These are phyloP conservation scores for Penicillium aurantiogriseum DNA, from an alignment of 2,329 filamentous ascomycete genomes.

Conservation along the genomic window DNA sequence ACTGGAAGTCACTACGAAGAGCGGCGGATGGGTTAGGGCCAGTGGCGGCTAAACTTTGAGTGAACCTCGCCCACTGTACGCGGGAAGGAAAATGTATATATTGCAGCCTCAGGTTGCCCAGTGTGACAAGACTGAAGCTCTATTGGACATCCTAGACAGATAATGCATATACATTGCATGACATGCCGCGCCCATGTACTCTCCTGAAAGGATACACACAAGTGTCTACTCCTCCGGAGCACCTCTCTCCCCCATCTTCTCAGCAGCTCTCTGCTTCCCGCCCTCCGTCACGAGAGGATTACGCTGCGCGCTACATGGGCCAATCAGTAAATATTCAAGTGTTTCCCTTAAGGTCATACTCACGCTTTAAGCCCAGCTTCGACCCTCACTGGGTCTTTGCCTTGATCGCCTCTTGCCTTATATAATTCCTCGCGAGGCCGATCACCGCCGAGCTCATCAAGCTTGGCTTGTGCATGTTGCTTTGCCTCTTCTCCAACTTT, in stretches of 20 bases:
- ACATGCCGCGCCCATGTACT: not conserved
- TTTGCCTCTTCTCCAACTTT: not conserved
- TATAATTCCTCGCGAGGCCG: not conserved
- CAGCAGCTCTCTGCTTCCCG: not conserved
- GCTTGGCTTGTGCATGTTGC: not conserved
- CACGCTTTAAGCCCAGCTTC: not conserved
- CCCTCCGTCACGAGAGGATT: not conserved
- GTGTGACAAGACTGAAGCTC: not conserved
- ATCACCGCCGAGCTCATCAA: not conserved
- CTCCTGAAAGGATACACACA: not conserved
- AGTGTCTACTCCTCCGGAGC: not conserved
- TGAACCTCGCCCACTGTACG: not conserved
- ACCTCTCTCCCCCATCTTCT: not conserved
- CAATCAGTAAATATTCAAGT: not conserved
- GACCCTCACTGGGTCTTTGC: not conserved
- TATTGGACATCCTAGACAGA: not conserved
- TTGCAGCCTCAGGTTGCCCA: not conserved
- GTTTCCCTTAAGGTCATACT: not conserved
- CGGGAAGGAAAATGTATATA: not conserved
- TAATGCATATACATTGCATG: not conserved
- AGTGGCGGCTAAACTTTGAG: conserved; percentile 1
- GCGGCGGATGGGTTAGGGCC: not conserved
- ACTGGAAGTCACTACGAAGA: conserved; percentile 18
- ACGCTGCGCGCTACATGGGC: not conserved
- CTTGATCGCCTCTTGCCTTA: not conserved